Conservation (phyloP, 768 basidiomycete species). For the Leccinum subgranulosum region DNA sequence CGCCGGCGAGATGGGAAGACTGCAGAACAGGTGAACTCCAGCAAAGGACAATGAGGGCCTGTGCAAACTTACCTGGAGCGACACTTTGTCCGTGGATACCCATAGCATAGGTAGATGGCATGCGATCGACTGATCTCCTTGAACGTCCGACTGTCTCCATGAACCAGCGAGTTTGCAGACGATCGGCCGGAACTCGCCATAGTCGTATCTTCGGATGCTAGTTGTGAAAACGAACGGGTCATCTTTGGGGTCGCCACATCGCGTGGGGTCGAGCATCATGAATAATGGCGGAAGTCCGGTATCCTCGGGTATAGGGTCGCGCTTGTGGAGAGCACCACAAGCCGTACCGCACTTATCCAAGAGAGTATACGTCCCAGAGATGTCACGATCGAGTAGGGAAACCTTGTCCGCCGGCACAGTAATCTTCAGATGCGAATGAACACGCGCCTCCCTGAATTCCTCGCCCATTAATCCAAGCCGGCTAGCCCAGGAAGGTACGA, state of each 20-base stretch:
- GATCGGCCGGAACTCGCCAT: constrained; percentile 75
- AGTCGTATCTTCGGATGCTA: constrained; percentile 74
- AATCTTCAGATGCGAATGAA: constrained; percentile 66
- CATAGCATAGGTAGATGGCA: constrained; percentile 67
- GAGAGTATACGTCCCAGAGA: constrained; percentile 76
- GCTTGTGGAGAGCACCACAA: constrained; percentile 77
- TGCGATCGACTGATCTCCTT: constrained; percentile 46
- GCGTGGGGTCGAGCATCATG: constrained; percentile 83
- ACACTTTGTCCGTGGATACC: constrained; percentile 47
- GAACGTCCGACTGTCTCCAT: constrained; percentile 71
- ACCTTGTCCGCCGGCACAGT: constrained; percentile 48
- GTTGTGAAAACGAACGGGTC: constrained; percentile 87
- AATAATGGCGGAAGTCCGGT: constrained; percentile 54
- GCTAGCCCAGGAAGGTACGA: constrained; percentile 82
- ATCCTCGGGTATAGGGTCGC: constrained; percentile 42
- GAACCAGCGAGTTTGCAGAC: constrained; percentile 67
- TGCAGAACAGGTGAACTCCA: constrained; percentile 26
- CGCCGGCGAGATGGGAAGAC: constrained; percentile 53
- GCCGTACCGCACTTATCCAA: constrained; percentile 89
- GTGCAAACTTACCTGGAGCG: constrained; percentile 48
- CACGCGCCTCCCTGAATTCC: constrained; percentile 61
- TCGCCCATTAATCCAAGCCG: constrained; percentile 69
- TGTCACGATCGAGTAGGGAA: constrained; percentile 65
- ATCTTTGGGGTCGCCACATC: constrained; percentile 67
- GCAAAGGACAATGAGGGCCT: background rate